Base-by-base conservation (phyloP, 306 rosid genomes). In the Ochetophila trinervis region DNA sequence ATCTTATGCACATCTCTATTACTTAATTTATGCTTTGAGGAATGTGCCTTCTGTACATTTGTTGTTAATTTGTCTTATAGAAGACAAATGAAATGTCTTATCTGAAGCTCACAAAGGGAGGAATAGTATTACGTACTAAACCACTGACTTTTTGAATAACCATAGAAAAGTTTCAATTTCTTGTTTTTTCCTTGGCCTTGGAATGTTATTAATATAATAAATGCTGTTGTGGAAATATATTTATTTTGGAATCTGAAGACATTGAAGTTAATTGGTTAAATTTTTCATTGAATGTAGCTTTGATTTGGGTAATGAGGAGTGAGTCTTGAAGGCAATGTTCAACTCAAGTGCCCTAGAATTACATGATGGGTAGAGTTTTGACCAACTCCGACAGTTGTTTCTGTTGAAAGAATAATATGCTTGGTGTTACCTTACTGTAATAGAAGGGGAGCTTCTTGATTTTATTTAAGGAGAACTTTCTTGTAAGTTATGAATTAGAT, bases 351-450 rank as follows among this genome's bases (percentile, higher is more conserved):
- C 65, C 56, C 55, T 32, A 49, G 8, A 64, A 45, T 18, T 20
- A 56, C 54, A 42, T 56, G 19, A 63, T 63, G 17, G 44, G 37
- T 34, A 30, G 55, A 36, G 18, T 13, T 40, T 67, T 35, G 51
- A 32, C 30, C 19, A 49, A 32, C 22, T 10, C 9, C 23, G 12
- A 47, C 27, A 52, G 5, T 57, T 32, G 0, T 13, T 53, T 22
- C 21, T 53, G 30, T 10, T 4, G 47, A 58, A 42, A 30, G 48
- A 45, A 12, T 72, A 17, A 35, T 24, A 24, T 40, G 20, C 48
- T 56, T 55, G 50, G 13, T n/a, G 70, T 6, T 36, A 2, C 50
- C 17, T 66, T 53, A 37, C 37, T 52, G 52, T 5, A 18, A 9
- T 66, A 37, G 6, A 40, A 20, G 24, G 42, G 60, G 53, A 18